Conservation (phyloP, 78 protist genomes). For the Dictyostelium citrinum region DNA sequence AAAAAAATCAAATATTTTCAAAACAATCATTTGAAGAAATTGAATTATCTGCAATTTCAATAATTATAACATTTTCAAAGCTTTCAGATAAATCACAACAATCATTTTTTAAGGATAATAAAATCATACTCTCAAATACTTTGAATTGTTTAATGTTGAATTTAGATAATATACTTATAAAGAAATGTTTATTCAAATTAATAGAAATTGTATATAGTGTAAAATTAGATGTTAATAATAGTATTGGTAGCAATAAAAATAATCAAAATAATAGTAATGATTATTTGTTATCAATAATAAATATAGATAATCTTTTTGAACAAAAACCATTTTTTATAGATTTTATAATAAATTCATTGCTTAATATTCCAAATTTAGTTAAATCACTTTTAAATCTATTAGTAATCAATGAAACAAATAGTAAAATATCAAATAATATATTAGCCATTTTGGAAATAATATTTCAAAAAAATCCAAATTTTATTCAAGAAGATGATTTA, state of each 20-base stretch:
- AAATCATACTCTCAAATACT: neutral
- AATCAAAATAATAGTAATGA: neutral
- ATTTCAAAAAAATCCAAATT: neutral
- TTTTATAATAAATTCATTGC: neutral
- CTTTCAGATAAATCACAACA: constrained; percentile 3
- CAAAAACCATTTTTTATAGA: neutral
- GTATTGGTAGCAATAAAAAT: no score
- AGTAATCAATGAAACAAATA: neutral
- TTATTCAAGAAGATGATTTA: neutral
- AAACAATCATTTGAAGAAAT: neutral
- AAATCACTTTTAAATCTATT: neutral
- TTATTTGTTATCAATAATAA: neutral
- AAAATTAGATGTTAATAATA: neutral
- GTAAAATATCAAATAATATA: neutral
- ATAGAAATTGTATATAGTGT: neutral
- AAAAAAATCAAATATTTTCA: neutral
- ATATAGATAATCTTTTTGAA: neutral
- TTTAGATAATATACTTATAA: neutral
- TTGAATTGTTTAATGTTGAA: neutral
- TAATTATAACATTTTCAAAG: neutral
- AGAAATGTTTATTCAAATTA: neutral
- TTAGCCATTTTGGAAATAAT: neutral
- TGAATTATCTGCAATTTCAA: neutral
- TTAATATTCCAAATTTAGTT: neutral
- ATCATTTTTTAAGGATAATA: neutral